Evolutionary conservation across 1,284 basidiomycete genomes (phyloP), one percentile per base, ranked within the genome.

Genomic region (Sutorius eximius): DNA sequence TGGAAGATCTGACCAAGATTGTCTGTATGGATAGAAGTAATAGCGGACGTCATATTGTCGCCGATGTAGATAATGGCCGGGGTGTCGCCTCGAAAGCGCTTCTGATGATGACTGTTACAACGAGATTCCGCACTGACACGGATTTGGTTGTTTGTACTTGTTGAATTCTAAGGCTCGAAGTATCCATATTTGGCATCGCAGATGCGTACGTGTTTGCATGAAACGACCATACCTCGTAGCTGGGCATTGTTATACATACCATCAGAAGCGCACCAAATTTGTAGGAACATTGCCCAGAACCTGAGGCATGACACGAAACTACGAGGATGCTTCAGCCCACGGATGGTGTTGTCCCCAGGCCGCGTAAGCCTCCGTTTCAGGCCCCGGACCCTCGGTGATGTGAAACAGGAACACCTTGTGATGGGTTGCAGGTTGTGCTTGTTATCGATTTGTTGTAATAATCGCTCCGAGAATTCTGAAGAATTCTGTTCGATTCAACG

Each of bases 1-100:
- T 77, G 75, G 59, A 90, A 91, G 59, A 90, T 87, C 53, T 79
- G 73, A 53, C 79, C 79, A 42, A 89, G 77, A 47, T 79, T 75
- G 52, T 89, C 88, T 45, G 75, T 74, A 63, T 86, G 85, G 41
- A 76, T 71, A 32, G 81, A 72, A 58, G 79, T 75, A 49, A 76
- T 73, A 52, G 75, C 75, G 57, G 84, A 81, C 64, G 86, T 77
- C 85, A 89, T 88, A 57, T 63, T 51, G 54, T 57, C 37, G 52
- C 48, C 41, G 51, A 55, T 51, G 50, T 36, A 44, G 49, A 53
- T 27, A 20, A 44, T 18, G 24, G 33, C 44, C 37, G 56, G 44
- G 24, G 37, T 43, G 27, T 38, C 45, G 30, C 43, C 24, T 45
- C 27, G 29, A 34, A 43, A 27, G 24, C 24, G 51, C 48, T n/a